Evolutionary conservation across 257 asterid genomes (phyloP).

Genomic region (Nicotiana paniculata): DNA sequence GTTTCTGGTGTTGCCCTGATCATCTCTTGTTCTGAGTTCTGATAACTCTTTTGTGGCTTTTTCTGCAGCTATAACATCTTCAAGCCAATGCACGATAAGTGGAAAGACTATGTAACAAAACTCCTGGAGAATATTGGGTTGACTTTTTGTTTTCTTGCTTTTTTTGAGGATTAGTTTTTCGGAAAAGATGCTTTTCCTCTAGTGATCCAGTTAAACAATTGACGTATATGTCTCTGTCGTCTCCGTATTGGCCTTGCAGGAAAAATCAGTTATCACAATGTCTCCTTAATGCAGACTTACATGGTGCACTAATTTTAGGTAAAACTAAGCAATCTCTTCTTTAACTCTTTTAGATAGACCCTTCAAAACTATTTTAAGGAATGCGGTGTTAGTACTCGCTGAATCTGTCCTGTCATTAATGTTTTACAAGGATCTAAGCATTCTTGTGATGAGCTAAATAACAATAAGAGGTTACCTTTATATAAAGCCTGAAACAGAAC

Average conservation of each 20-base stretch:
- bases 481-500: neutral
- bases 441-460: neutral
- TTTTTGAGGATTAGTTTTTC: conserved; percentile 2
- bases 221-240: neutral
- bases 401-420: neutral
- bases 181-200: neutral
- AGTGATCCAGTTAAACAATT: neutral
- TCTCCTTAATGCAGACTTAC: conserved; percentile 69
- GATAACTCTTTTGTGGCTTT: conserved; percentile 1
- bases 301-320: conserved; percentile 83
- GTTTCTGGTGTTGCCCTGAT: conserved; percentile 5
- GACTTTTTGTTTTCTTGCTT: conserved; percentile 11
- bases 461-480: neutral
- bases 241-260: conserved; percentile 42
- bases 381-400: neutral
- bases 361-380: neutral
- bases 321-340: conserved; percentile 8
- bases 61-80: conserved; percentile 58
- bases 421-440: neutral
- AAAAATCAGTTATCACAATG: conserved; percentile 70
- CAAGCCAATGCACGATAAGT: conserved; percentile 78
- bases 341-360: neutral
- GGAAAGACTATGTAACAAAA: conserved; percentile 53
- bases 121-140: conserved; percentile 70
- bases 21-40: neutral